phyloP scores from a whole-genome alignment of 2,329 filamentous ascomycete species.

The Parastagonospora nodorum region DNA sequence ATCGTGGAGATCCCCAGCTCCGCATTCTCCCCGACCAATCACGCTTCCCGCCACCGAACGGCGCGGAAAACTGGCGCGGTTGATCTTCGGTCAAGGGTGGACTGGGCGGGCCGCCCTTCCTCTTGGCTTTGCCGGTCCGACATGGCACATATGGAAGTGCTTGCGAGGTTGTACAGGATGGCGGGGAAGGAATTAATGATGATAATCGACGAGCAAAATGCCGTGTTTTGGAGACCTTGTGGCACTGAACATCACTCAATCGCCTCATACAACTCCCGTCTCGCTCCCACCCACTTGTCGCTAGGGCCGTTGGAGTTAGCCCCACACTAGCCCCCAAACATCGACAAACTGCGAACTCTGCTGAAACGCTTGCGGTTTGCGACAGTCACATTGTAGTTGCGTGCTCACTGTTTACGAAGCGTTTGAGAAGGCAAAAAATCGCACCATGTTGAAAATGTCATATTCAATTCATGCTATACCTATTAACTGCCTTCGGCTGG shows the following conservation, averaged over 20 bases:
- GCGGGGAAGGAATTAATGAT: background rate
- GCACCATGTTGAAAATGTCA: conserved; percentile 5
- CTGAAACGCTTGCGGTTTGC: conserved; percentile 8
- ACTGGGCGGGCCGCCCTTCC: conserved; percentile 6
- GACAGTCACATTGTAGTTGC: conserved; percentile 1
- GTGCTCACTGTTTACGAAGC: background rate
- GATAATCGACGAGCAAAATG: background rate
- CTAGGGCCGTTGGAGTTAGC: background rate
- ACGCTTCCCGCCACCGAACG: background rate
- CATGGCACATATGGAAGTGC: background rate
- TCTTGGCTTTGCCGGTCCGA: conserved; percentile 8
- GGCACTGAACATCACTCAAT: background rate
- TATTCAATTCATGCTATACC: conserved; percentile 22
- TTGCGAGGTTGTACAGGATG: background rate
- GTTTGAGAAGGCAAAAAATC: background rate
- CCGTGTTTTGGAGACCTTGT: background rate
- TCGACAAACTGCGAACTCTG: conserved; percentile 16
- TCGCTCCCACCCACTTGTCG: background rate
- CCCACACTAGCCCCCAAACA: conserved; percentile 7
- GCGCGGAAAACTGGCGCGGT: conserved; percentile 2
- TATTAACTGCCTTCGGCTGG: conserved; percentile 9
- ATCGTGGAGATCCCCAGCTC: conserved; percentile 6
- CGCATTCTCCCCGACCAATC: conserved; percentile 3
- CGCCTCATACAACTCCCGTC: background rate
- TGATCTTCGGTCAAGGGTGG: conserved; percentile 8